phyloP scores from a whole-genome alignment of 2,329 filamentous ascomycete species.

The Botrytis tulipae region DNA sequence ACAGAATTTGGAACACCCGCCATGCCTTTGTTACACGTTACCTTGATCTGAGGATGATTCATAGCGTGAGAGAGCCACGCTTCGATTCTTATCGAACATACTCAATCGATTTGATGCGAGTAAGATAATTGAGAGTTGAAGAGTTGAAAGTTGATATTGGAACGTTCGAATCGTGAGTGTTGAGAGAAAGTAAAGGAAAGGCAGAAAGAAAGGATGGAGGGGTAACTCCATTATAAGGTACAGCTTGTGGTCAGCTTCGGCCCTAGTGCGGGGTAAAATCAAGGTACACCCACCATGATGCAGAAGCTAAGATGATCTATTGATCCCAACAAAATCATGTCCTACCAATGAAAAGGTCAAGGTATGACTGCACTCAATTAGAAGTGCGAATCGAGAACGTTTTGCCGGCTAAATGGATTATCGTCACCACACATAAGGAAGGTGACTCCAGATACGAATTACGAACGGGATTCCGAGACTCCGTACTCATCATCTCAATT shows the following conservation, averaged over 20 bases:
- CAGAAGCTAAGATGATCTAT: neutral
- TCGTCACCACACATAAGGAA: neutral
- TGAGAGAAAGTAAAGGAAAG: neutral
- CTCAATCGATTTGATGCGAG: conserved; percentile 32
- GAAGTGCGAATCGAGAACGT: neutral
- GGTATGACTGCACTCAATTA: neutral
- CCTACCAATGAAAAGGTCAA: neutral
- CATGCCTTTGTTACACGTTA: conserved; percentile 32
- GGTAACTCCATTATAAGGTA: neutral
- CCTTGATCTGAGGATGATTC: conserved; percentile 31
- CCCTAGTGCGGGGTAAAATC: neutral
- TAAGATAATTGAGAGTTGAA: neutral
- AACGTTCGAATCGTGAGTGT: neutral
- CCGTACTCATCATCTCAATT: neutral
- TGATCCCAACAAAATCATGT: neutral
- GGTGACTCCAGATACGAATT: neutral
- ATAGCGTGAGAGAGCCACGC: conserved; percentile 24
- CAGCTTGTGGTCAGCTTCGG: neutral
- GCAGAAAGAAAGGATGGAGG: neutral
- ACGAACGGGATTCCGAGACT: neutral
- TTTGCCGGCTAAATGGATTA: neutral
- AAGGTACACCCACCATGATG: neutral
- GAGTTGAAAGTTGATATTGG: neutral
- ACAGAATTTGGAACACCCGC: conserved; percentile 30
- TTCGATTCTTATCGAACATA: conserved; percentile 20